phyloP scores from a whole-genome alignment of 495 filamentous ascomycete species.

The Trichoderma asperelloides region DNA sequence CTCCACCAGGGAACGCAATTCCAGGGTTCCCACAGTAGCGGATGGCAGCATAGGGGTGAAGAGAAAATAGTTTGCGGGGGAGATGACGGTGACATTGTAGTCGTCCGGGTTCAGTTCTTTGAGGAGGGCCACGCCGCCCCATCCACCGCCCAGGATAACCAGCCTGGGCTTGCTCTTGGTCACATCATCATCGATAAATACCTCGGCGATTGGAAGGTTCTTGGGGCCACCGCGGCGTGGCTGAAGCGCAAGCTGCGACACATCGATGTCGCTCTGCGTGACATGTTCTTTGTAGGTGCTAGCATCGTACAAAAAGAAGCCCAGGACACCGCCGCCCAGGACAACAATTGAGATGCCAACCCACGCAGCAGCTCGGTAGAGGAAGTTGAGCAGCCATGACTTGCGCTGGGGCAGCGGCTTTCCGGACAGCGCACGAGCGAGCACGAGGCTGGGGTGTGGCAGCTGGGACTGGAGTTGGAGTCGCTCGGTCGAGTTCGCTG shows the following conservation, averaged over 20 bases:
- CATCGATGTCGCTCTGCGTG: constrained; percentile 59
- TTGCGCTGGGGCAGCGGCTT: constrained; percentile 37
- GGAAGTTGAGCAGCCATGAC: constrained; percentile 38
- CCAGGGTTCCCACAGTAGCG: constrained; percentile 91
- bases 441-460: background rate
- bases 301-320: constrained; percentile 92
- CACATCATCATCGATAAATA: constrained; percentile 81
- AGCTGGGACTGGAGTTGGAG: background rate
- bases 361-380: constrained; percentile 40
- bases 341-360: constrained; percentile 40
- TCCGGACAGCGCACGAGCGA: constrained; percentile 31
- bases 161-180: constrained; percentile 67
- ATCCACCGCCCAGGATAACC: constrained; percentile 89
- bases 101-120: constrained; percentile 84
- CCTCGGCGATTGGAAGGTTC: constrained; percentile 85
- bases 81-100: constrained; percentile 91
- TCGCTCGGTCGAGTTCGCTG: background rate
- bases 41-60: constrained; percentile 98
- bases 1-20: constrained; percentile 83
- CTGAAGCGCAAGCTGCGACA: constrained; percentile 72
- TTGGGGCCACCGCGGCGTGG: constrained; percentile 87
- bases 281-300: constrained; percentile 72
- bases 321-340: constrained; percentile 47
- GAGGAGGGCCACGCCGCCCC: constrained; percentile 86
- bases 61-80: constrained; percentile 90